These are phyloP conservation scores for Proliferodiscus dingleyae DNA, from an alignment of 2,329 filamentous ascomycete species.

Conservation along the genomic window DNA sequence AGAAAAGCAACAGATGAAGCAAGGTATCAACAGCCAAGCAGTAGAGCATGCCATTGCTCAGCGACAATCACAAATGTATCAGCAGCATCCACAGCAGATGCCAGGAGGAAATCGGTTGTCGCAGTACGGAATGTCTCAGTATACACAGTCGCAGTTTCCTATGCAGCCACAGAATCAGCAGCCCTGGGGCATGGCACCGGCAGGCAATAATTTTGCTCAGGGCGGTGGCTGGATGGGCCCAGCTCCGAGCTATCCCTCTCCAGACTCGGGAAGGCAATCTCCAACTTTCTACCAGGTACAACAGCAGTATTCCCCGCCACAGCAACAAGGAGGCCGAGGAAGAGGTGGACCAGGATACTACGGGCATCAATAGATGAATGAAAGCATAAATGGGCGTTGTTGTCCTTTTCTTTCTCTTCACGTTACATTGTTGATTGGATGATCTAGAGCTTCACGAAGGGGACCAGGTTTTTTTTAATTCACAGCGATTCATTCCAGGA, in stretches of 20 bases:
- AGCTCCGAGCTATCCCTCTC: constrained; percentile 7
- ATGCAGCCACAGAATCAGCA: constrained; percentile 29
- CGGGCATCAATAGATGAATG: neutral
- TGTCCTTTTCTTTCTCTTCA: neutral
- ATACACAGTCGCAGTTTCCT: constrained; percentile 20
- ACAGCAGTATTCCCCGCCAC: constrained; percentile 11
- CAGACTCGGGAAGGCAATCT: constrained; percentile 3
- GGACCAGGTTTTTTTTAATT: too few relatives aligned
- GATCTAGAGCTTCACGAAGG: neutral
- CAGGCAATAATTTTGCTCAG: constrained; percentile 30
- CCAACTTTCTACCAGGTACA: constrained; percentile 8
- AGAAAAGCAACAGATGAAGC: constrained; percentile 67
- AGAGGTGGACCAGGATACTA: constrained; percentile 7
- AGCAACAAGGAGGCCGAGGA: constrained; percentile 12
- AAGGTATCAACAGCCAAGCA: constrained; percentile 63
- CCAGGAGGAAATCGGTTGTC: constrained; percentile 17
- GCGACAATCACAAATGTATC: constrained; percentile 49
- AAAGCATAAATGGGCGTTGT: neutral
- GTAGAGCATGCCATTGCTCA: constrained; percentile 70
- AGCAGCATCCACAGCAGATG: constrained; percentile 22
- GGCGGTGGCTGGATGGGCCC: constrained; percentile 33
- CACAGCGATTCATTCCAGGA: constrained; percentile 1
- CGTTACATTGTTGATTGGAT: neutral
- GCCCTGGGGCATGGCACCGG: constrained; percentile 27
- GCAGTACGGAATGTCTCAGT: constrained; percentile 25